Evolutionary conservation across 1,284 basidiomycete species (phyloP).

Genomic region (Malassezia pachydermatis): DNA sequence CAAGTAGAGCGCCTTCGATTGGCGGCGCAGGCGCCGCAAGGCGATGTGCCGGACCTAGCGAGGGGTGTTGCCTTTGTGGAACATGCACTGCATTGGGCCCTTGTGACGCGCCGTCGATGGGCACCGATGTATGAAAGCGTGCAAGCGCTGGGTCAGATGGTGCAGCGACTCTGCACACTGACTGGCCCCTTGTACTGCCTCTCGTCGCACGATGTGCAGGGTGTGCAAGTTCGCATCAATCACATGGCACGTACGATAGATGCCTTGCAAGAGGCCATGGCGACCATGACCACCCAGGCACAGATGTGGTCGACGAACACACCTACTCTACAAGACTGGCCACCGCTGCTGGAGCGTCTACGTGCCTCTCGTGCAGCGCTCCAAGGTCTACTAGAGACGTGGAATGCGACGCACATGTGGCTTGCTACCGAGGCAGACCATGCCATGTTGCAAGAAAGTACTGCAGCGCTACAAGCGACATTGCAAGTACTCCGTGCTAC

Average conservation of each 20-base stretch:
- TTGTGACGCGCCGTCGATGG: constrained; percentile 23
- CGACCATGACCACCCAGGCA: too few relatives aligned
- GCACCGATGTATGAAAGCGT: not conserved
- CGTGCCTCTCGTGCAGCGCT: not conserved
- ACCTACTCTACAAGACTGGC: not conserved
- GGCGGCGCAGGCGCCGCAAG: constrained; percentile 62
- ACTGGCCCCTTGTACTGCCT: not conserved
- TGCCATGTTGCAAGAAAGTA: not conserved
- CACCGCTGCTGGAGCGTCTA: not conserved
- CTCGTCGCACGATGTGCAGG: not conserved
- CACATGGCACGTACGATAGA: not conserved
- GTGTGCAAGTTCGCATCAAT: not conserved
- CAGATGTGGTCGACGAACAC: too few relatives aligned
- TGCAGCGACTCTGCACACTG: constrained; percentile 2
- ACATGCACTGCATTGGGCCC: constrained; percentile 52
- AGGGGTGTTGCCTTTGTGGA: constrained; percentile 70
- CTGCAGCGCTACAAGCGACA: not conserved
- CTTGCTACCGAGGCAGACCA: constrained; percentile 2
- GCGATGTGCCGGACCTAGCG: constrained; percentile 74
- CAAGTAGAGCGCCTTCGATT: constrained; percentile 62
- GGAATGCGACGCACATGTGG: not conserved
- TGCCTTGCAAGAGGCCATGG: not conserved
- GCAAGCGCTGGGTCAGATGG: not conserved
- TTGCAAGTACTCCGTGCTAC: not conserved
- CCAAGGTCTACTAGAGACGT: too few relatives aligned